Evolutionary conservation across 306 rosid species (phyloP).

Genomic region (Fragaria iinumae): DNA sequence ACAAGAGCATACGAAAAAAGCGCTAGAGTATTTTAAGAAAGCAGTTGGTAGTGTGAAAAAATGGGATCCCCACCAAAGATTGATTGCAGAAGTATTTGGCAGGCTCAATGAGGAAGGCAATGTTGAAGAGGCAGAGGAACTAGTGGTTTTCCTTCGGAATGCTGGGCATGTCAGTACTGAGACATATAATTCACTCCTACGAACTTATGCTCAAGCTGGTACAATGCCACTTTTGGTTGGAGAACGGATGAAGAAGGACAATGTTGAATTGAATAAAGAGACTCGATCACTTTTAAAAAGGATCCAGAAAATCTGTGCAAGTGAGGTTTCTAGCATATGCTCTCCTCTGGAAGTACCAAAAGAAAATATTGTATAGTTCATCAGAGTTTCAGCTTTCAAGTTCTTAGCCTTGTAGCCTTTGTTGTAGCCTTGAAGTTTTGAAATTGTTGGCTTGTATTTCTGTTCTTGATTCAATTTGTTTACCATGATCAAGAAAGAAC

Average conservation of each 20-base stretch:
- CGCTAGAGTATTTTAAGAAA: conserved; percentile 52
- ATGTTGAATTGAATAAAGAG: conserved; percentile 65
- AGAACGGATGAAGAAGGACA: conserved; percentile 79
- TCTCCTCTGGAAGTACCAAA: conserved; percentile 8
- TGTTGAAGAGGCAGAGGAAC: conserved; percentile 63
- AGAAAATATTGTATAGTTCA: background rate
- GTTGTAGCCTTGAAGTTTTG: background rate
- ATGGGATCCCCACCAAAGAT: conserved; percentile 55
- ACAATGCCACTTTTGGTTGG: conserved; percentile 76
- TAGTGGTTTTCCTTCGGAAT: conserved; percentile 55
- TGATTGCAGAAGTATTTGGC: conserved; percentile 58
- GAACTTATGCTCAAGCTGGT: conserved; percentile 70
- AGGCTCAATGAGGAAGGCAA: conserved; percentile 55
- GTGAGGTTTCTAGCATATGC: conserved; percentile 50
- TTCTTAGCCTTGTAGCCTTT: background rate
- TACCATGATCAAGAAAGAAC: background rate
- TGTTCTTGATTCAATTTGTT: background rate
- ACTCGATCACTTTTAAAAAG: conserved; percentile 54
- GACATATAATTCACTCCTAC: conserved; percentile 58
- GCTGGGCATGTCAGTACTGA: conserved; percentile 62
- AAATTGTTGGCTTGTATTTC: background rate
- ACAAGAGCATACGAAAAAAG: conserved; percentile 47
- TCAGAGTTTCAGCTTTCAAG: background rate
- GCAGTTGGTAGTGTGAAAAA: conserved; percentile 65
- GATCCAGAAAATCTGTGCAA: conserved; percentile 71